phyloP scores from a whole-genome alignment of 257 asterid genomes.

The Nicotiana tabacum region DNA sequence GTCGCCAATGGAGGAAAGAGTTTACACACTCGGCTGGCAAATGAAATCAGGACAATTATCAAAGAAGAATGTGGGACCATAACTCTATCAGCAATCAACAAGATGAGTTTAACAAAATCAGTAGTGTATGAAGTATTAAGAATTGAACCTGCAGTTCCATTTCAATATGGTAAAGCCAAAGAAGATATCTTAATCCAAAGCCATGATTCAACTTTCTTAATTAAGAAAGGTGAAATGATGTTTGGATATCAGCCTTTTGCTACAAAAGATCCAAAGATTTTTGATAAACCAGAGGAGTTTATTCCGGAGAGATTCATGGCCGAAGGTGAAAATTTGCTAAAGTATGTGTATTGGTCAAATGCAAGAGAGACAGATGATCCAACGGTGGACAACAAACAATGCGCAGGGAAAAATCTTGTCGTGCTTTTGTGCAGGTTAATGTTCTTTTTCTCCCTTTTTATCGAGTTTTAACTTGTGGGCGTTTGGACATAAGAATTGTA shows the following conservation, averaged over 20 bases:
- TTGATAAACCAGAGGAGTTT: constrained; percentile 40
- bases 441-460: too few relatives aligned
- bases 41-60: constrained; percentile 50
- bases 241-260: constrained; percentile 74
- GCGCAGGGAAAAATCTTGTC: constrained; percentile 55
- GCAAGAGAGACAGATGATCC: constrained; percentile 56
- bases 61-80: constrained; percentile 44
- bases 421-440: constrained; percentile 42
- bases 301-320: constrained; percentile 56
- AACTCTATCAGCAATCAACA: constrained; percentile 27
- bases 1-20: constrained; percentile 49
- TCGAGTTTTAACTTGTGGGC: too few relatives aligned
- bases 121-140: constrained; percentile 61
- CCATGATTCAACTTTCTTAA: constrained; percentile 49
- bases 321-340: constrained; percentile 43
- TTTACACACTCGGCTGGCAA: constrained; percentile 48
- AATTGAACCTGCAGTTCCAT: constrained; percentile 69
- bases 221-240: constrained; percentile 71
- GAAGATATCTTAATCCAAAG: constrained; percentile 41
- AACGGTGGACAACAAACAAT: constrained; percentile 51
- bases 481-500: too few relatives aligned
- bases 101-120: constrained; percentile 55
- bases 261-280: constrained; percentile 53
- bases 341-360: constrained; percentile 73
- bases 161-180: constrained; percentile 59